Percentiles rank a stretch among this genome's conserved stretches.
phyloP scores from a whole-genome alignment of 257 asterid species.

The Fraxinus americana region DNA sequence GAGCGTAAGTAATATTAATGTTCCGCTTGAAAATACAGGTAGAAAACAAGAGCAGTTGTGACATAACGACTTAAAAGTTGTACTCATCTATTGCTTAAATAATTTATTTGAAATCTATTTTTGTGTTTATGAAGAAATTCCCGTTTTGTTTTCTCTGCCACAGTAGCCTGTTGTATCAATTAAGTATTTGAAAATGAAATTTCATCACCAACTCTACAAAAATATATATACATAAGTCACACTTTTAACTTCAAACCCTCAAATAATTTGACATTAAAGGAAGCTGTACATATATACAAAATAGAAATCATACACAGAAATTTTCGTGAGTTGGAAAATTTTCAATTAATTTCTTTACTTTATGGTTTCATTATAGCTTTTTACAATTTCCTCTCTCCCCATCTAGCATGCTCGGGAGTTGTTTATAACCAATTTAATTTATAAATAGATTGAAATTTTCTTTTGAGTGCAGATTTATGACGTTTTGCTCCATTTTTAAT shows the following conservation, averaged over 20 bases:
- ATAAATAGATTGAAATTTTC: too few species aligned
- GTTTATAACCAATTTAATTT: too few species aligned
- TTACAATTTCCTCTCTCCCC: background rate
- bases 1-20: too few species aligned
- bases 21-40: too few species aligned
- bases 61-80: too few species aligned
- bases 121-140: background rate
- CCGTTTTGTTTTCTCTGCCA: background rate
- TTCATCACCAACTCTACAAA: conserved; percentile 39
- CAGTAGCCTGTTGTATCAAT: background rate
- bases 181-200: background rate
- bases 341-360: conserved; percentile 1
- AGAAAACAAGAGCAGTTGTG: too few species aligned
- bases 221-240: background rate
- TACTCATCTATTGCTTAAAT: too few species aligned
- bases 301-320: background rate
- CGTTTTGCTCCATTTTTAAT: too few species aligned
- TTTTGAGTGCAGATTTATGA: too few species aligned
- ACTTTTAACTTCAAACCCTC: conserved; percentile 1
- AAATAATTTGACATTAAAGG: background rate
- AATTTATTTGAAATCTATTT: background rate
- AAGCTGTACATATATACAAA: conserved; percentile 1
- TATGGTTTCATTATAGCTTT: background rate
- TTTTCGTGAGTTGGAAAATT: background rate
- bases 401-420: too few species aligned